A percentile compares a stretch with the other conserved stretches of the same genome.
Conservation (phyloP, 345 rosid genomes). For the Citrus trifoliata region DNA sequence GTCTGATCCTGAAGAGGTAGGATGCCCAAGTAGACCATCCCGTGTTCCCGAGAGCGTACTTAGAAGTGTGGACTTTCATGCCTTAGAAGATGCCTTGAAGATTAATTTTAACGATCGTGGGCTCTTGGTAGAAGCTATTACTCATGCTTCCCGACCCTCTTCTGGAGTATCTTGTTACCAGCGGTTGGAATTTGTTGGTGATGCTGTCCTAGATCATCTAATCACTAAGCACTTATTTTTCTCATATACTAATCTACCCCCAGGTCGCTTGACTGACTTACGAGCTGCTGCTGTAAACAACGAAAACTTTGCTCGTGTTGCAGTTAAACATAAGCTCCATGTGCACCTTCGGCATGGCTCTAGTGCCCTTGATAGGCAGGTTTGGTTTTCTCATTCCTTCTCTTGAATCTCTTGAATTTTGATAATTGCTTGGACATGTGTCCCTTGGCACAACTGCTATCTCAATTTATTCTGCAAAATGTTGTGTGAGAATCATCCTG, state of each 20-base stretch:
- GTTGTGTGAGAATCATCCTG: slow-evolving; percentile 1
- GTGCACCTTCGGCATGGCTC: slow-evolving; percentile 92
- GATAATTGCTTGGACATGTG: neutral
- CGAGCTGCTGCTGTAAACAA: slow-evolving; percentile 99
- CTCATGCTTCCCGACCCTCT: slow-evolving; percentile 97
- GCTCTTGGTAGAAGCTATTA: slow-evolving; percentile 82
- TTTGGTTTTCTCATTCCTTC: slow-evolving; percentile 22
- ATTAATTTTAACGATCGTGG: slow-evolving; percentile 55
- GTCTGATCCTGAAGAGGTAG: slow-evolving; percentile 63
- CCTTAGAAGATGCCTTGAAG: slow-evolving; percentile 66
- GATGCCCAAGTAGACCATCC: slow-evolving; percentile 33
- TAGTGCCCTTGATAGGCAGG: slow-evolving; percentile 98
- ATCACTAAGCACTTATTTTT: slow-evolving; percentile 89
- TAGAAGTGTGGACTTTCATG: slow-evolving; percentile 73
- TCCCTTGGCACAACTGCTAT: neutral
- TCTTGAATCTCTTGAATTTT: neutral
- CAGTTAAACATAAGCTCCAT: slow-evolving; percentile 92
- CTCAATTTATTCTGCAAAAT: neutral
- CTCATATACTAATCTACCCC: slow-evolving; percentile 86
- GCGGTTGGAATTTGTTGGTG: slow-evolving; percentile 95
- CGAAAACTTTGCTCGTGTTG: slow-evolving; percentile 96
- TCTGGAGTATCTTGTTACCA: slow-evolving; percentile 95
- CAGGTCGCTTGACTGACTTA: slow-evolving; percentile 95
- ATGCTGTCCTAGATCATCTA: slow-evolving; percentile 96
- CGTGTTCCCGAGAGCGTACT: slow-evolving; percentile 70